Evolutionary conservation across 2,329 filamentous ascomycete species (phyloP), one percentile per base, ranked within the genome.

Genomic region (Calonectria honghensis): DNA sequence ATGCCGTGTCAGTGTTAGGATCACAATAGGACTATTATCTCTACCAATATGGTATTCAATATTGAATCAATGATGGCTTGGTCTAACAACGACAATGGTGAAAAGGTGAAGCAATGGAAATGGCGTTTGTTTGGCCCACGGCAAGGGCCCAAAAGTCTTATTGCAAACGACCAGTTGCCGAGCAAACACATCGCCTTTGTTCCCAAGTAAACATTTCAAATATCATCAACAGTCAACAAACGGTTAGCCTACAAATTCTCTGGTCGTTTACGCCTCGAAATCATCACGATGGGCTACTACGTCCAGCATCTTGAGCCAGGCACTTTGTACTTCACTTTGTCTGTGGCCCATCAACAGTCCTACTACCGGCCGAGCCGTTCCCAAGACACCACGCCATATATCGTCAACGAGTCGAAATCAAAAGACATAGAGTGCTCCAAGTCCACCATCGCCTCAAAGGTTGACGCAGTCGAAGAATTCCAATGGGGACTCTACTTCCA

Each of bases 401-500:
- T 78, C 24, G 32, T 75, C 7, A 45, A 73, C 37, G 32, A 71
- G 48, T 24, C 67, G 68, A n/a, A 73, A 74, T 27, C 39, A 14
- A 16, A 37, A 70, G 9, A 72, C 73, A 29, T 66, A 75, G 7
- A 73, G 66, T n/a, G 73, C 68, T 5, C 75, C 52, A 78, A 82
- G 31, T 75, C 75, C 14, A 68, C 50, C 27, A 77, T 76, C n/a
- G 59, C 24, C 24, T 24, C 79, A 7, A 59, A 78, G 39, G 76
- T 78, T 29, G 66, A 74, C 27, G 79, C 72, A 6, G 75, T 74
- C 7, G 81, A 83, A 50, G 81, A 85, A 54, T 85, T 85, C 61
- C 78, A 80, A 76, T 85, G 84, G 84, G 84, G 83, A n/a, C 70
- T 85, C 61, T 85, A 85, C 76, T 83, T 80, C 74, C 82, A 85